Evolutionary conservation across 2,329 filamentous ascomycete genomes (phyloP).

Genomic region (Metarhizium humberi): DNA sequence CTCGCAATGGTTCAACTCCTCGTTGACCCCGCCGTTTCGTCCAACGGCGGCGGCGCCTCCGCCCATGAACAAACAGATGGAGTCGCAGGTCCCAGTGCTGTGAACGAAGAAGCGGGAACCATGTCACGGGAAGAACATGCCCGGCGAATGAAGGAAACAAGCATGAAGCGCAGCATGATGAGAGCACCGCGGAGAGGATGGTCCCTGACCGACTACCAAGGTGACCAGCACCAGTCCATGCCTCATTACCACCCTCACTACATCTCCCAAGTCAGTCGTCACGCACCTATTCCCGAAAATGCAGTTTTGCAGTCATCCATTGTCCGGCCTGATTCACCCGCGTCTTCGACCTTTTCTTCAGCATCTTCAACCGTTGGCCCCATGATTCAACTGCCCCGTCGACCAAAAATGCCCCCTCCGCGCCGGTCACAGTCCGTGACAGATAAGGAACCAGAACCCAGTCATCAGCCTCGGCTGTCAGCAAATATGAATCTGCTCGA

Average conservation of each 20-base stretch:
- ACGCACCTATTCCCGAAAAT: slow-evolving; percentile 27
- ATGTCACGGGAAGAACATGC: slow-evolving; percentile 33
- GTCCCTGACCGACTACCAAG: slow-evolving; percentile 36
- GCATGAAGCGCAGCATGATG: slow-evolving; percentile 24
- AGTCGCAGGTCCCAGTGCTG: neutral
- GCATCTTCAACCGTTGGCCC: slow-evolving; percentile 9
- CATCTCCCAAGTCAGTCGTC: slow-evolving; percentile 15
- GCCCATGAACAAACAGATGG: slow-evolving; percentile 14
- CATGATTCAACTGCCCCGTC: slow-evolving; percentile 14
- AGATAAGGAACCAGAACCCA: slow-evolving; percentile 48
- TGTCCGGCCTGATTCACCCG: slow-evolving; percentile 3
- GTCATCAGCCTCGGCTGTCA: slow-evolving; percentile 37
- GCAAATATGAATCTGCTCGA: slow-evolving; percentile 36
- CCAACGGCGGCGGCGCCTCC: slow-evolving; percentile 11
- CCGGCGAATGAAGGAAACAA: slow-evolving; percentile 28
- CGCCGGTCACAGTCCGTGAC: slow-evolving; percentile 52
- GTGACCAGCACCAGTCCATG: slow-evolving; percentile 13
- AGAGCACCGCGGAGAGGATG: slow-evolving; percentile 35
- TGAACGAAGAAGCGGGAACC: slow-evolving; percentile 9
- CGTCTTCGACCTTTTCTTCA: neutral
- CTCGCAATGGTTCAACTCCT: slow-evolving; percentile 24
- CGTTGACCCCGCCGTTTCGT: slow-evolving; percentile 18
- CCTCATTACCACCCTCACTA: slow-evolving; percentile 3
- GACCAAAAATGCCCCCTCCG: slow-evolving; percentile 34
- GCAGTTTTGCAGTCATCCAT: slow-evolving; percentile 11